Percentiles rank a stretch among this genome's conserved stretches.
Evolutionary conservation across 106 monocot genomes (phyloP).

Genomic region (Triglochin maritima): DNA sequence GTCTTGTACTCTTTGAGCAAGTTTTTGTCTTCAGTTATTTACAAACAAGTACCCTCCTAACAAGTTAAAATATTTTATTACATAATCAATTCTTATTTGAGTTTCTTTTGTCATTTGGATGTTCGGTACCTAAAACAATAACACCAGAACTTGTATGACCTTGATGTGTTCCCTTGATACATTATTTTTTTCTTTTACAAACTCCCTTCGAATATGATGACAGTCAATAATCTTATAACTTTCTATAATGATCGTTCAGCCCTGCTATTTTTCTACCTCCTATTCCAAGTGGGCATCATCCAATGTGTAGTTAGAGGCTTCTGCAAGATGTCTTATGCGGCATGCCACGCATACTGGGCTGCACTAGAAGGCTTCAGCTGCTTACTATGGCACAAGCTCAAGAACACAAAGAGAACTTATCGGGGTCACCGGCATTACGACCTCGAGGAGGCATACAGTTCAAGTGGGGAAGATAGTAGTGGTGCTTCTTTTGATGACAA

Average conservation of each 20-base stretch:
- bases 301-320: conserved; percentile 58
- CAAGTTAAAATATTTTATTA: no score
- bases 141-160: no score
- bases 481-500: conserved; percentile 6
- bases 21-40: no score
- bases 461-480: conserved; percentile 7
- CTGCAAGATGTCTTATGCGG: conserved; percentile 68
- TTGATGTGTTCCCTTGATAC: background rate
- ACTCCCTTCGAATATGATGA: background rate
- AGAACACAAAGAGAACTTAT: conserved; percentile 45
- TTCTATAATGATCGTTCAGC: conserved; percentile 15
- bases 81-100: no score
- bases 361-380: conserved; percentile 44
- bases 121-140: no score
- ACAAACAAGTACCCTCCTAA: no score
- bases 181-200: background rate
- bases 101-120: no score
- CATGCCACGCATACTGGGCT: conserved; percentile 51
- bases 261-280: conserved; percentile 59
- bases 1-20: no score
- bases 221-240: background rate
- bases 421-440: conserved; percentile 34
- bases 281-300: conserved; percentile 65
- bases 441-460: conserved; percentile 52
- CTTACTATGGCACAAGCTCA: conserved; percentile 73